These are phyloP conservation scores for Coelastrella sp. DNA, from an alignment of 139 green algal genomes.

Conservation along the genomic window DNA sequence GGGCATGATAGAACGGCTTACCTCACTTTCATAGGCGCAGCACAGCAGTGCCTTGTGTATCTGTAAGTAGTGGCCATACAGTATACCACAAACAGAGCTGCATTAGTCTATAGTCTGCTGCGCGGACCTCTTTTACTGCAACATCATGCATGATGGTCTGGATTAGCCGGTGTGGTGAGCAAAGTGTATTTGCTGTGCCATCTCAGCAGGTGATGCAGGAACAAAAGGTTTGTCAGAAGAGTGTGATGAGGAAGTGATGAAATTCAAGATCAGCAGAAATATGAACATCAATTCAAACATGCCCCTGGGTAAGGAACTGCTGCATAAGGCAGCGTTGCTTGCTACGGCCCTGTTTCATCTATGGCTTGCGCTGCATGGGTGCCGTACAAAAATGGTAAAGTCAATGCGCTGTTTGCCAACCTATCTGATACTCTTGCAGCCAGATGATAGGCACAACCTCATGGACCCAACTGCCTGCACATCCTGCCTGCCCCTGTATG, in stretches of 20 bases:
- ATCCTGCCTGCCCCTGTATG: not conserved
- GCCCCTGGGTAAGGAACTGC: slow-evolving; percentile 60
- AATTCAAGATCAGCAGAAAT: slow-evolving; percentile 76
- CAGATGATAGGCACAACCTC: no score
- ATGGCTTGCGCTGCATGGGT: no score
- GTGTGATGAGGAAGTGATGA: slow-evolving; percentile 75
- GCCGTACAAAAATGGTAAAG: no score
- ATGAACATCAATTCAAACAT: slow-evolving; percentile 86
- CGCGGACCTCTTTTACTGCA: no score
- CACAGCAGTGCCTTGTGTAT: not conserved
- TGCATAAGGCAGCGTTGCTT: no score
- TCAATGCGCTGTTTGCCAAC: no score
- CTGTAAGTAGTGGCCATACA: not conserved
- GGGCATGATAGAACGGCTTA: not conserved
- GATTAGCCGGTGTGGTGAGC: no score
- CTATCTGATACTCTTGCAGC: no score
- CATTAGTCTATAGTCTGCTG: not conserved
- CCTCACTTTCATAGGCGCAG: not conserved
- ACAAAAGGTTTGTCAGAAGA: slow-evolving; percentile 43
- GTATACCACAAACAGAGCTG: not conserved
- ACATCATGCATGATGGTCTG: no score
- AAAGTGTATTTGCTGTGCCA: not conserved
- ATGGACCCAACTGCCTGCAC: no score
- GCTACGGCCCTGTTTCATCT: no score
- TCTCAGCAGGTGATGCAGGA: slow-evolving; percentile 14